Conservation (phyloP, 148 eudicot genomes). For the Cornus kousa region DNA sequence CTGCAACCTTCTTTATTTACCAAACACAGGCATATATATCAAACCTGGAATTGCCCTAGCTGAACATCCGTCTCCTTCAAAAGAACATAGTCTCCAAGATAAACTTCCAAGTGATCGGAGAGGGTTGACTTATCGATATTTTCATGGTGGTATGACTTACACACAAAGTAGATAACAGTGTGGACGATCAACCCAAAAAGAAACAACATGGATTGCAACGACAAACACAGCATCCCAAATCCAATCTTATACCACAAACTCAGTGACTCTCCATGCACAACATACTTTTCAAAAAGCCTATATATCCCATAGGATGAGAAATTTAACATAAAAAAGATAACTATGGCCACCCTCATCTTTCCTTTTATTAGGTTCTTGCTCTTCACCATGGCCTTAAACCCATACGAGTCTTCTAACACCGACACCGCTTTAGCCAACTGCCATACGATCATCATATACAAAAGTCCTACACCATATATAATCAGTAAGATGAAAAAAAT, state of each 20-base stretch:
- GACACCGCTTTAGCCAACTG: slow-evolving; percentile 20
- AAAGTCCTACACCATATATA: not conserved
- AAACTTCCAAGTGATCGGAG: slow-evolving; percentile 20
- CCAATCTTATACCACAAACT: not conserved
- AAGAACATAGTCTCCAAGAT: slow-evolving; percentile 18
- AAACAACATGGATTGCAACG: slow-evolving; percentile 11
- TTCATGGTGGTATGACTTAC: slow-evolving; percentile 21
- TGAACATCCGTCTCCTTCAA: slow-evolving; percentile 15
- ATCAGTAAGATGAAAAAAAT: not conserved
- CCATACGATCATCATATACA: slow-evolving; percentile 14
- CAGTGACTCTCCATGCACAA: not conserved
- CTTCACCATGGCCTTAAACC: slow-evolving; percentile 15
- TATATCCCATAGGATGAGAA: not conserved
- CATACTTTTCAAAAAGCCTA: not conserved
- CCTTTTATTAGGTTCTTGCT: slow-evolving; percentile 16
- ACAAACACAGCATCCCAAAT: slow-evolving; percentile 6
- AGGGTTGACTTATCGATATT: slow-evolving; percentile 15
- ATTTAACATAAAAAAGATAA: not conserved
- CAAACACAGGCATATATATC: not conserved
- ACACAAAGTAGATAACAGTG: slow-evolving; percentile 20
- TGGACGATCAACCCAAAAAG: slow-evolving; percentile 9
- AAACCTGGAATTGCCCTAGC: slow-evolving; percentile 4
- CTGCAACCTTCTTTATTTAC: too few relatives aligned
- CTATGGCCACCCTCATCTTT: slow-evolving; percentile 11
- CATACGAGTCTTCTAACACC: slow-evolving; percentile 10